These are phyloP conservation scores for Fraxinus paxiana DNA, from an alignment of 305 asterid species.

Conservation along the genomic window DNA sequence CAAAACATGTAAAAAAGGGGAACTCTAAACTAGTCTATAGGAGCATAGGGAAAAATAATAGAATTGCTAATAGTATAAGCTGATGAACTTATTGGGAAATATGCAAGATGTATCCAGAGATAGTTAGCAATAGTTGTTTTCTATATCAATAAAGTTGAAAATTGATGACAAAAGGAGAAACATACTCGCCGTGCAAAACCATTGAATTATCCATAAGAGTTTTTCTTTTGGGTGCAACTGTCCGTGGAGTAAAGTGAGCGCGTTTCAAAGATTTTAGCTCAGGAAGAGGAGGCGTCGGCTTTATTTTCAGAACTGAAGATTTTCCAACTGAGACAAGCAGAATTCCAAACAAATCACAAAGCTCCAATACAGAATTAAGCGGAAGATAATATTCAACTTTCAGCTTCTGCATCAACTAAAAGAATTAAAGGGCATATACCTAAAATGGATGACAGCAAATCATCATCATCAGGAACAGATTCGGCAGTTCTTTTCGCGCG, in stretches of 20 bases:
- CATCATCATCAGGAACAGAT: slow-evolving; percentile 76
- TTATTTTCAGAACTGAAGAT: neutral
- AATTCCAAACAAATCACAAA: neutral
- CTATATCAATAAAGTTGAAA: neutral
- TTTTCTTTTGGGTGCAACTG: neutral
- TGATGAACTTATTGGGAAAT: neutral
- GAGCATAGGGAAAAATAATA: neutral
- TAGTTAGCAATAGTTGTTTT: neutral
- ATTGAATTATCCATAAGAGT: neutral
- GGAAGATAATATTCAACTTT: neutral
- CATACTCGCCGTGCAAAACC: slow-evolving; percentile 9
- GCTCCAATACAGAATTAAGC: neutral
- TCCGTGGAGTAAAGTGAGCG: neutral
- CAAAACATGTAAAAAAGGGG: neutral
- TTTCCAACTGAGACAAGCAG: neutral
- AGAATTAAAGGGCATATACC: slow-evolving; percentile 39
- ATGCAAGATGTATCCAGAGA: neutral
- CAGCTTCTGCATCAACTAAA: neutral
- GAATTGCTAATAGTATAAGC: neutral
- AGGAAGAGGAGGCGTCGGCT: neutral
- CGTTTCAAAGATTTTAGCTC: slow-evolving; percentile 1
- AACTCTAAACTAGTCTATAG: neutral
- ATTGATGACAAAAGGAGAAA: neutral
- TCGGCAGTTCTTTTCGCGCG: slow-evolving; percentile 46
- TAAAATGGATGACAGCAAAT: slow-evolving; percentile 82